Evolutionary conservation across 495 filamentous ascomycete species (phyloP), one percentile per base, ranked within the genome.

Genomic region (Chlorociboria aeruginascens): DNA sequence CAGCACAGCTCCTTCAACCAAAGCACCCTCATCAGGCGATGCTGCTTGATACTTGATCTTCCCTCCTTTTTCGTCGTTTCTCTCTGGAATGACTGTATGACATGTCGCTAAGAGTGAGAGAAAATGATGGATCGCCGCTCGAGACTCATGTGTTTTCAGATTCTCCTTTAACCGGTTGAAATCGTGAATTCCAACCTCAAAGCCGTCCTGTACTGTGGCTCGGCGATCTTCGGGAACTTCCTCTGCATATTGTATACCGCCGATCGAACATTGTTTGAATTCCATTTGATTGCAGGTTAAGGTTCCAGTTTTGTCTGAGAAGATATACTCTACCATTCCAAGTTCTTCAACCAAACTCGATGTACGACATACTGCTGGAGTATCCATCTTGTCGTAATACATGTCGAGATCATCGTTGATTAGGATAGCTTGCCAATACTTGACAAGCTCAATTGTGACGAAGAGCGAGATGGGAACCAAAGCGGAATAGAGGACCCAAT

Each of bases 271-370:
- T 63, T 95, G 86, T 63, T 86, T 88, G 63, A 96, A 99, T 64
- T 97, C 93, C 93, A 99, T 99, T 77, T 84, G 80, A 63, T 99
- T 99, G 68, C 89, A 94, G 25, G 93, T 99, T 56, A 99, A 67
- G n/a, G 93, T 99, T 32, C 93, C 93, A 7, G 93, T 99, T 70
- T 99, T 98, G 66, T 99, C 93, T 2, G 89, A 95, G 64, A 99
- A 99, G 43, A 97, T 90, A 59, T 92, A 99, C 57, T 96, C 92
- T 49, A 99, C 92, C 72, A 97, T 94, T 39, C 93, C 93, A 25
- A 99, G 67, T 62, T 99, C 93, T 66, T 99, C 93, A 8, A 99
- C 93, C 54, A 99, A 71, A 55, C 87, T 95, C 0, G 89, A 95
- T 2, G 93, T 99, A 33, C 93, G 78, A 66, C 93, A 99, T 48